Evolutionary conservation across 768 basidiomycete genomes (phyloP).

Genomic region (Dentipellis sp.): DNA sequence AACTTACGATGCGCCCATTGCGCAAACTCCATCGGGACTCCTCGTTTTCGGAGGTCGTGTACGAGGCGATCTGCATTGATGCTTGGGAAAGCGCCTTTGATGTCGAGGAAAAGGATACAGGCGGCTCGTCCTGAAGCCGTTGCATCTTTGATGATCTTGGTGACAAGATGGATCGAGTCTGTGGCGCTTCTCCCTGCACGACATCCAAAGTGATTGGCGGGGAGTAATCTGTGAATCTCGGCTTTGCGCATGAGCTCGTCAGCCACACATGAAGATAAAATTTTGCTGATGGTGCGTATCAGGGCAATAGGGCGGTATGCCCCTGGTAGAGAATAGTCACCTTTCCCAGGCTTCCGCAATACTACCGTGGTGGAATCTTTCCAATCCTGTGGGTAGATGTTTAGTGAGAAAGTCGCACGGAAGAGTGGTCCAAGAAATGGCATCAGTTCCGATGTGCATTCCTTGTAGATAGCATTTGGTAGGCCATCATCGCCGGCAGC

Average conservation of each 20-base stretch:
- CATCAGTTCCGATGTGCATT: slow-evolving; percentile 4
- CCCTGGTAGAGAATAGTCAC: slow-evolving; percentile 10
- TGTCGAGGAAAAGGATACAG: slow-evolving; percentile 30
- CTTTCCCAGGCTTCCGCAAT: slow-evolving; percentile 14
- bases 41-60: slow-evolving; percentile 21
- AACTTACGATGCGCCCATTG: slow-evolving; percentile 7
- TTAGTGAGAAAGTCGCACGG: slow-evolving; percentile 6
- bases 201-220: background rate
- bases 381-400: background rate
- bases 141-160: slow-evolving; percentile 16
- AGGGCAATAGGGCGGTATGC: slow-evolving; percentile 15
- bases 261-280: slow-evolving; percentile 8
- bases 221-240: background rate
- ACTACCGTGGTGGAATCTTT: slow-evolving; percentile 6
- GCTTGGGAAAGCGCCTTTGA: slow-evolving; percentile 35
- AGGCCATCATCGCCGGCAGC: slow-evolving; percentile 16
- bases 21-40: slow-evolving; percentile 21
- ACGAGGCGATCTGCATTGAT: slow-evolving; percentile 22
- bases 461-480: slow-evolving; percentile 15
- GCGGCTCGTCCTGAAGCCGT: slow-evolving; percentile 23
- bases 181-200: background rate
- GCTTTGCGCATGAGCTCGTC: background rate
- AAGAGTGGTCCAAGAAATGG: slow-evolving; percentile 12
- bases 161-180: background rate
- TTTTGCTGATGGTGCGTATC: slow-evolving; percentile 9